A percentile compares a stretch with the other conserved stretches of the same genome.
These are phyloP conservation scores for Aspergillus niger DNA, from an alignment of 2,329 filamentous ascomycete species.

Conservation along the genomic window DNA sequence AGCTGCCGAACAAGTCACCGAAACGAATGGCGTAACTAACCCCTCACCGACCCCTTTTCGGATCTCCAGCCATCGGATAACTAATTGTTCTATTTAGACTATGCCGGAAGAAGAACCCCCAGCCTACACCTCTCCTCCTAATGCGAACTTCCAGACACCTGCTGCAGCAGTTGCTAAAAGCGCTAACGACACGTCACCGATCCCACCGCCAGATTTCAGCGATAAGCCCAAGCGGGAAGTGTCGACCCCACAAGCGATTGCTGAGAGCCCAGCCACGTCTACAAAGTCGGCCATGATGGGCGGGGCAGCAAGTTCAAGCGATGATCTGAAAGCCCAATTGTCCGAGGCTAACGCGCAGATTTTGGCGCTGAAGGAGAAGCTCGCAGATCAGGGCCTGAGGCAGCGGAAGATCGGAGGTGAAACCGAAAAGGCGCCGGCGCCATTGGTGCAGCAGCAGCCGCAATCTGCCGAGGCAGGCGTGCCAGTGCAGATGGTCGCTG, in stretches of 20 bases:
- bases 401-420: slow-evolving; percentile 71
- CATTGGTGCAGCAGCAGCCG: slow-evolving; percentile 58
- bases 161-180: slow-evolving; percentile 44
- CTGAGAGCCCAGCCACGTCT: slow-evolving; percentile 36
- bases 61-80: neutral
- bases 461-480: slow-evolving; percentile 69
- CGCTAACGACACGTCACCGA: slow-evolving; percentile 37
- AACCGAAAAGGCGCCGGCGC: slow-evolving; percentile 53
- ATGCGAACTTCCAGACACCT: slow-evolving; percentile 51
- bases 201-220: slow-evolving; percentile 39
- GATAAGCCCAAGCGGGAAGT: slow-evolving; percentile 40
- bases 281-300: slow-evolving; percentile 53
- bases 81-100: slow-evolving; percentile 25
- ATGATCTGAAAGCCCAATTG: slow-evolving; percentile 73
- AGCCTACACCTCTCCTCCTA: slow-evolving; percentile 60
- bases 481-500: slow-evolving; percentile 79
- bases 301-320: slow-evolving; percentile 50
- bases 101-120: slow-evolving; percentile 50
- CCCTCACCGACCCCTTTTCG: neutral
- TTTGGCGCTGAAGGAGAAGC: slow-evolving; percentile 64
- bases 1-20: slow-evolving; percentile 25
- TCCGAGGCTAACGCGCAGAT: slow-evolving; percentile 75
- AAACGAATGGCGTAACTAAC: slow-evolving; percentile 41
- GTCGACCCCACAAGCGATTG: slow-evolving; percentile 41
- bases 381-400: slow-evolving; percentile 69